Percentiles rank a stretch among this genome's conserved stretches.
Evolutionary conservation across 2,329 filamentous ascomycete genomes (phyloP).

Genomic region (Hymenoscyphus repandus): DNA sequence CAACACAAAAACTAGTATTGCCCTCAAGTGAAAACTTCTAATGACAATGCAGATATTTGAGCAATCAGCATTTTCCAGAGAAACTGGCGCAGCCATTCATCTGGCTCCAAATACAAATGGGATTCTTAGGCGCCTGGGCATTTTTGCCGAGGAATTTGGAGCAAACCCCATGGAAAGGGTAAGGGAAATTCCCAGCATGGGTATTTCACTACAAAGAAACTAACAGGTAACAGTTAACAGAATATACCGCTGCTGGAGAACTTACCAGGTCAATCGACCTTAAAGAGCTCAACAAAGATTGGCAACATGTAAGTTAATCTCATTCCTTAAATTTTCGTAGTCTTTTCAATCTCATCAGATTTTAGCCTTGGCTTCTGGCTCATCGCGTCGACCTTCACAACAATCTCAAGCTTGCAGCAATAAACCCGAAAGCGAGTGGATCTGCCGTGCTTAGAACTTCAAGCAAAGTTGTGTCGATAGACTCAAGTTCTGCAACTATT

Average conservation of each 20-base stretch:
- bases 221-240: no score
- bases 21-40: not conserved
- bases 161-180: constrained; percentile 22
- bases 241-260: no score
- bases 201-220: no score
- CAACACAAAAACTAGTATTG: not conserved
- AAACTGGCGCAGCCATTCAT: constrained; percentile 58
- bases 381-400: constrained; percentile 51
- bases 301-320: constrained; percentile 36
- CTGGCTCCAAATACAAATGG: constrained; percentile 57
- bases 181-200: not conserved
- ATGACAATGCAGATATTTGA: constrained; percentile 44
- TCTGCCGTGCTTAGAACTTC: constrained; percentile 36
- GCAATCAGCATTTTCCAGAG: constrained; percentile 49
- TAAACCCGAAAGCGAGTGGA: constrained; percentile 31
- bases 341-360: no score
- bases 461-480: constrained; percentile 39
- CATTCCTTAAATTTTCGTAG: no score
- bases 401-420: constrained; percentile 43
- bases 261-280: constrained; percentile 33
- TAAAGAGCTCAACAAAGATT: constrained; percentile 35
- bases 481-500: constrained; percentile 37
- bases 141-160: constrained; percentile 36
- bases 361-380: constrained; percentile 46
- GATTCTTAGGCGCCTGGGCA: constrained; percentile 42